These are phyloP conservation scores for Spiromastix sp. DNA, from an alignment of 2,329 filamentous ascomycete species.

Conservation along the genomic window DNA sequence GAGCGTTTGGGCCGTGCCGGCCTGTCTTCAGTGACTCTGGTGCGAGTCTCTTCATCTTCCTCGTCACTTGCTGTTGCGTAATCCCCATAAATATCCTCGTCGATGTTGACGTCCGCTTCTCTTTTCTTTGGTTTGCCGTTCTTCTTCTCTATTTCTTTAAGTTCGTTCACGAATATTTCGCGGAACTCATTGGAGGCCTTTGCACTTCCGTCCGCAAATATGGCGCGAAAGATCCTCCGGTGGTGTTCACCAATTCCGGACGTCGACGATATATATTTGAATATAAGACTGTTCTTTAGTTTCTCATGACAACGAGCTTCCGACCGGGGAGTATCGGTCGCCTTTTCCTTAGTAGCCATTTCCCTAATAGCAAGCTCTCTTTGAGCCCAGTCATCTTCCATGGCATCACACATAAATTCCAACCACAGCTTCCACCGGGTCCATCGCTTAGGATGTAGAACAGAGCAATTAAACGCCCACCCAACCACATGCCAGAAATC, in stretches of 20 bases:
- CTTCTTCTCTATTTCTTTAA: conserved; percentile 24
- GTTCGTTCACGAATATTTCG: conserved; percentile 35
- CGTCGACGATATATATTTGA: conserved; percentile 29
- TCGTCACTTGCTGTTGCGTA: conserved; percentile 30
- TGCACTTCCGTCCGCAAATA: conserved; percentile 36
- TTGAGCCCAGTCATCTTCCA: conserved; percentile 35
- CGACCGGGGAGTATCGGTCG: neutral
- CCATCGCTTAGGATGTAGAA: conserved; percentile 64
- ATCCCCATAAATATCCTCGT: conserved; percentile 36
- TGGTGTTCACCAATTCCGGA: conserved; percentile 22
- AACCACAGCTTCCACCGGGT: conserved; percentile 72
- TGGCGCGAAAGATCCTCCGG: conserved; percentile 34
- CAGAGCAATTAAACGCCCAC: conserved; percentile 88
- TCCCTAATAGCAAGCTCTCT: conserved; percentile 16
- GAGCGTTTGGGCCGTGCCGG: conserved; percentile 15
- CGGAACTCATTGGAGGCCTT: conserved; percentile 32
- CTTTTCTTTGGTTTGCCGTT: conserved; percentile 27
- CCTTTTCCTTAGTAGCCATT: neutral
- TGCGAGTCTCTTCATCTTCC: conserved; percentile 19
- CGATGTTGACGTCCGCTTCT: conserved; percentile 34
- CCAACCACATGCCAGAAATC: conserved; percentile 86
- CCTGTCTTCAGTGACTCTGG: conserved; percentile 7
- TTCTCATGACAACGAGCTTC: conserved; percentile 5
- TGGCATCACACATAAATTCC: conserved; percentile 50
- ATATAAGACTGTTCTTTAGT: conserved; percentile 31